phyloP scores from a whole-genome alignment of 2,329 filamentous ascomycete genomes.

The Bipolaris sorokiniana region DNA sequence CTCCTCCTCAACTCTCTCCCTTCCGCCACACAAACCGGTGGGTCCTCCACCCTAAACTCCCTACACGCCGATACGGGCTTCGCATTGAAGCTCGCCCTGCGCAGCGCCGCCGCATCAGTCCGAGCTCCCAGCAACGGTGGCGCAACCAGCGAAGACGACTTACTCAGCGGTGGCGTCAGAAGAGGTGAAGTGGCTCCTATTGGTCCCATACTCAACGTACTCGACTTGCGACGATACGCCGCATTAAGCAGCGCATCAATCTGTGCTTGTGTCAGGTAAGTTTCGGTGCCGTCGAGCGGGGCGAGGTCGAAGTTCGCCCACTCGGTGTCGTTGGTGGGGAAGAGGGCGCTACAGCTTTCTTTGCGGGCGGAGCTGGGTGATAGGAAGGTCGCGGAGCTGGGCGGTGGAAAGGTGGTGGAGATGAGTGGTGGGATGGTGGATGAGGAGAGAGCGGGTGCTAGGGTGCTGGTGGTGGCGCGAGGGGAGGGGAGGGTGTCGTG shows the following conservation, averaged over 20 bases:
- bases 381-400: too few species aligned
- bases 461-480: not conserved
- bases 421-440: too few species aligned
- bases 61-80: conserved; percentile 26
- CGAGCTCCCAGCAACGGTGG: too few species aligned
- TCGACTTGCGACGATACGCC: conserved; percentile 12
- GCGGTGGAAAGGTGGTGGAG: too few species aligned
- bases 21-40: conserved; percentile 14
- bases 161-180: too few species aligned
- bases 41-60: conserved; percentile 21
- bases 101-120: not conserved
- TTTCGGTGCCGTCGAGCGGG: not conserved
- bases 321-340: not conserved
- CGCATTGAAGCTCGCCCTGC: conserved; percentile 21
- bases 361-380: not conserved
- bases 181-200: not conserved
- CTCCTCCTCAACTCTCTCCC: not conserved
- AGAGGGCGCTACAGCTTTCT: conserved; percentile 5
- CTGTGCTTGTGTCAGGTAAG: not conserved
- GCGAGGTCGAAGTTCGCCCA: conserved; percentile 5
- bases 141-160: too few species aligned
- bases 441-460: not conserved
- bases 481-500: not conserved
- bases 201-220: conserved; percentile 13
- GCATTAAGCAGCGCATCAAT: conserved; percentile 4